Conservation (phyloP, 345 rosid genomes). For the Gossypium arboreum region DNA sequence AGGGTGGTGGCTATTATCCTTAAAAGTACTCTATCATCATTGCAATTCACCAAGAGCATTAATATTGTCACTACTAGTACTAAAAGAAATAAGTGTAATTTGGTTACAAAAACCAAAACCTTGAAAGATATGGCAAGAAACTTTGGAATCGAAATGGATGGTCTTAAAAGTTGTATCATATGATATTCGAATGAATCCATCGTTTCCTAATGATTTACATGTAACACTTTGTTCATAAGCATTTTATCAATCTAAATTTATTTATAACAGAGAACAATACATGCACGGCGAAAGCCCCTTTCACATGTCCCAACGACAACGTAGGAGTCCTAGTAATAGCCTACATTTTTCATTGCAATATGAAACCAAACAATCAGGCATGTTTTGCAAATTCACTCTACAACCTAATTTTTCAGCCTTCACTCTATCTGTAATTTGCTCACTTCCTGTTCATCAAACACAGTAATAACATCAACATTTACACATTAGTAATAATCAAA, state of each 20-base stretch:
- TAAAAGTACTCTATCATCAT: background rate
- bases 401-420: background rate
- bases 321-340: background rate
- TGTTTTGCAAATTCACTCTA: background rate
- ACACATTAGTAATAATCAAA: too few relatives aligned
- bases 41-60: background rate
- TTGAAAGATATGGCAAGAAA: background rate
- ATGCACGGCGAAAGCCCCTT: too few relatives aligned
- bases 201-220: background rate
- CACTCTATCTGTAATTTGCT: too few relatives aligned
- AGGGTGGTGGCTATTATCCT: conserved; percentile 14
- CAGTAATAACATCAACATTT: too few relatives aligned
- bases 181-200: background rate
- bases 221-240: background rate
- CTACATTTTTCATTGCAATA: background rate
- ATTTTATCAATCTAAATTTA: background rate
- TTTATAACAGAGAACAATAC: too few relatives aligned
- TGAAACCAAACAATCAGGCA: background rate
- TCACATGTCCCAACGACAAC: background rate
- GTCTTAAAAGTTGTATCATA: background rate
- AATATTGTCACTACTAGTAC: background rate
- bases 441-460: too few relatives aligned
- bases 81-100: conserved; percentile 20
- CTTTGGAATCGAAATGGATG: background rate
- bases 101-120: conserved; percentile 4